Evolutionary conservation across 2,329 filamentous ascomycete genomes (phyloP), one percentile per base, ranked within the genome.

Genomic region (Colletotrichum navitas): DNA sequence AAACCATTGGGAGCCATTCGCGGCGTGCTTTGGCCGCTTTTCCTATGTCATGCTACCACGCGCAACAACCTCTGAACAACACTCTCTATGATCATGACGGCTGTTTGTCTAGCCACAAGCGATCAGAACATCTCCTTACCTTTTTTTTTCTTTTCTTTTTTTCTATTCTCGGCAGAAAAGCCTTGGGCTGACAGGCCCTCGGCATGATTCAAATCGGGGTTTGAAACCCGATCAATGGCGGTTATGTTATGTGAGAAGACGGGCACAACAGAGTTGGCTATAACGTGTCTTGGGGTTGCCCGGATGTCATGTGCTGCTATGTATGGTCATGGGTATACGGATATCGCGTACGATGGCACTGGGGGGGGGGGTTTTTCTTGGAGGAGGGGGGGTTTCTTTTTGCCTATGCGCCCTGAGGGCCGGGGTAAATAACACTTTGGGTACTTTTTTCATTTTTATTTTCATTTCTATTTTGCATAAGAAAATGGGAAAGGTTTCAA

Each of bases 271-370:
- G 47, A 51, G 7, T 26, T 60, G 56, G 63, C 56, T 67, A 49
- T 67, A 62, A 62, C 63, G 56, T 67, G 58, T 62, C 34, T 29
- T 67, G 14, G n/a, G 63, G 26, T 59, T 26, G 8, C 61, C 41
- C 36, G 54, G n/a, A 32, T 64, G 24, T 58, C 55, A 51, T 29
- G 26, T 16, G n/a, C 45, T n/a, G 7, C 4, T 29, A 29, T 45
- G 41, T 45, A 16, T 55, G 16, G 5, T 62, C 29, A 10, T 11
- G 39, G 14, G 45, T 45, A 21, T 54, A 12, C 11, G 29, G 29
- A 29, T 24, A n/a, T 41, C 26, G 47, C 21, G 47, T 47, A 36
- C 6, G 18, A 59, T 39, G 39, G 24, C 36, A 24, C 5, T 32
- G 47, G 32, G n/a, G n/a, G n/a, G n/a, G n/a, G n/a, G n/a, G n/a